Evolutionary conservation across 306 rosid species (phyloP).

Genomic region (Sesbania bispinosa): DNA sequence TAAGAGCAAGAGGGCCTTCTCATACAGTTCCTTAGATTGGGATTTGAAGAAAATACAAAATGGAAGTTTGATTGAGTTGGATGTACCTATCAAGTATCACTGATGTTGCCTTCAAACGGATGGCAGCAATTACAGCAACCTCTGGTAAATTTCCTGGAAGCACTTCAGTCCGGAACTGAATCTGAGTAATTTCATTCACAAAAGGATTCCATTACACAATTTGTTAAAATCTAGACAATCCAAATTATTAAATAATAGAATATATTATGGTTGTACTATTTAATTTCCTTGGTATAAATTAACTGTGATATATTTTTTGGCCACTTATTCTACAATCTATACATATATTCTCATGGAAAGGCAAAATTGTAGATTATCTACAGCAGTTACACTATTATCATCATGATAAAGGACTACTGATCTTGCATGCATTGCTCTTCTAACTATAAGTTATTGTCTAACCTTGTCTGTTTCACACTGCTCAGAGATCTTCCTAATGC

Average conservation of each 20-base stretch:
- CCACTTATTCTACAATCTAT: no score
- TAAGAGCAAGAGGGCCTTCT: background rate
- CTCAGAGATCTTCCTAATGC: constrained; percentile 33
- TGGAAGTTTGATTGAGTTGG: background rate
- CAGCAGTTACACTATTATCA: no score
- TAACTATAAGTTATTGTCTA: background rate
- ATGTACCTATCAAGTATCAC: constrained; percentile 67
- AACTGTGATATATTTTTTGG: background rate
- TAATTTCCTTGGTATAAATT: background rate
- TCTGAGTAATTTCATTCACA: constrained; percentile 31
- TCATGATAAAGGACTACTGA: background rate
- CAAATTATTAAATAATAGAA: background rate
- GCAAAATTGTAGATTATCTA: no score
- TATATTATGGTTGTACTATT: background rate
- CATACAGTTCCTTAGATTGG: background rate
- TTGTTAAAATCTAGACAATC: background rate
- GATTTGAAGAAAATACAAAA: background rate
- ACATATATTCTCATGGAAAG: no score
- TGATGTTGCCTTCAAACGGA: constrained; percentile 43
- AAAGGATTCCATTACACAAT: background rate
- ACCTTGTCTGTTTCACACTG: constrained; percentile 49
- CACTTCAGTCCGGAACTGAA: constrained; percentile 44
- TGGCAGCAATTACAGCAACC: constrained; percentile 43
- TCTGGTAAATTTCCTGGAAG: constrained; percentile 42
- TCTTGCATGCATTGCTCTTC: background rate